Evolutionary conservation across 2,329 filamentous ascomycete genomes (phyloP), one percentile per base, ranked within the genome.

Genomic region (Aureobasidium leucospermi): DNA sequence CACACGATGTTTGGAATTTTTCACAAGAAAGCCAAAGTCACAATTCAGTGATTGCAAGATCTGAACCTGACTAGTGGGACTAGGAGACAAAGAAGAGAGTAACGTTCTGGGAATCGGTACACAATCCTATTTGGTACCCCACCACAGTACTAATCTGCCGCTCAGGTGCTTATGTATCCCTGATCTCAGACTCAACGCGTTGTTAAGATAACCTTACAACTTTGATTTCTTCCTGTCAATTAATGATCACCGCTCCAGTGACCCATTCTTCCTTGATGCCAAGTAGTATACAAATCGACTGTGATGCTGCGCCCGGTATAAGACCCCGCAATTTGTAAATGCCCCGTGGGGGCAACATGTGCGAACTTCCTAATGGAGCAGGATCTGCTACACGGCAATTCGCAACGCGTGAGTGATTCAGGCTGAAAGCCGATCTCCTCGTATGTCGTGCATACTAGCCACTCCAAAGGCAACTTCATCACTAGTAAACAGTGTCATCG

Each of bases 381-480:
- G 23, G 48, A 51, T 52, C 48, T 52, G 34, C 36, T 41, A 41
- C 23, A 19, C 48, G 36, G 48, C 48, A 31, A 31, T 52, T 41
- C 13, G 36, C 34, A 13, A 29, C 6, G 23, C 15, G 36, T 11
- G 13, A 10, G 13, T 3, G n/a, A 1, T 39, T 52, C 48, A 52
- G 48, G 48, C 48, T 52, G 48, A 52, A 52, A 52, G 48, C 36
- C 8, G 48, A 52, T 52, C 48, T n/a, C 13, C 36, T 52, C 48
- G 36, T 31, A 41, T 52, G 48, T 41, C 36, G 36, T 39, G 34
- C 48, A 52, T 41, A 52, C 23, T 52, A 41, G 48, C 36, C 36
- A 52, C 48, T 52, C 8, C 23, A 39, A 52, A 29, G 10, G 23
- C 36, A 23, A 41, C 36, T 16, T 16, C 8, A 16, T 29, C 36